Evolutionary conservation across 208 protist genomes (phyloP).

Genomic region (Crithidia expoeki): DNA sequence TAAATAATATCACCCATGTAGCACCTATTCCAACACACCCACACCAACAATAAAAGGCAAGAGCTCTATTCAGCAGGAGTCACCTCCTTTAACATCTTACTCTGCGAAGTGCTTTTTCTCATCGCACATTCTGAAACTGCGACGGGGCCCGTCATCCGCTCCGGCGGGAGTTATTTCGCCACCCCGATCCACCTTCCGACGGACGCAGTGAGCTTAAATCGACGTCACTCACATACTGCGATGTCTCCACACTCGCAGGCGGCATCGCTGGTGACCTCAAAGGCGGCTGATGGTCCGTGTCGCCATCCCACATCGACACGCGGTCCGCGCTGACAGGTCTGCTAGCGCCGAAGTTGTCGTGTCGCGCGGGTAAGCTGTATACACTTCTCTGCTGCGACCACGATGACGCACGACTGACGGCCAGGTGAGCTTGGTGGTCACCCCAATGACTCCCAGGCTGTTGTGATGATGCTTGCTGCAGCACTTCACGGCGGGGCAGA

Average conservation of each 20-base stretch:
- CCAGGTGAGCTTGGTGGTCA: not conserved
- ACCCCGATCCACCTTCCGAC: not conserved
- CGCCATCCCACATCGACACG: not conserved
- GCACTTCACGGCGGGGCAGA: not conserved
- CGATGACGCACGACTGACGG: not conserved
- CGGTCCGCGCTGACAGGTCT: not conserved
- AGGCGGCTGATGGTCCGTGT: not conserved
- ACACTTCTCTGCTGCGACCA: conserved; percentile 1
- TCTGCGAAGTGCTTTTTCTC: too few relatives aligned
- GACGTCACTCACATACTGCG: not conserved
- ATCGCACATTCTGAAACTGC: not conserved
- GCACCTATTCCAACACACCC: too few relatives aligned
- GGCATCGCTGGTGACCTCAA: not conserved
- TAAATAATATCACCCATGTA: too few relatives aligned
- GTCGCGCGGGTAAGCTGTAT: not conserved
- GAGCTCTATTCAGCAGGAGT: too few relatives aligned
- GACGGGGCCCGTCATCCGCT: not conserved
- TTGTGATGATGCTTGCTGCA: not conserved
- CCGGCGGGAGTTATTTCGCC: not conserved
- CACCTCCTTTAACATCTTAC: too few relatives aligned
- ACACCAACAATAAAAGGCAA: too few relatives aligned
- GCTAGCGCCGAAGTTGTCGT: not conserved
- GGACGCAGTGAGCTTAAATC: conserved; percentile 6
- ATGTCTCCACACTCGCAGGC: not conserved
- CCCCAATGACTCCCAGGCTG: not conserved